These are phyloP conservation scores for Candida berthetii DNA, from an alignment of 805 yeast species.

Conservation along the genomic window DNA sequence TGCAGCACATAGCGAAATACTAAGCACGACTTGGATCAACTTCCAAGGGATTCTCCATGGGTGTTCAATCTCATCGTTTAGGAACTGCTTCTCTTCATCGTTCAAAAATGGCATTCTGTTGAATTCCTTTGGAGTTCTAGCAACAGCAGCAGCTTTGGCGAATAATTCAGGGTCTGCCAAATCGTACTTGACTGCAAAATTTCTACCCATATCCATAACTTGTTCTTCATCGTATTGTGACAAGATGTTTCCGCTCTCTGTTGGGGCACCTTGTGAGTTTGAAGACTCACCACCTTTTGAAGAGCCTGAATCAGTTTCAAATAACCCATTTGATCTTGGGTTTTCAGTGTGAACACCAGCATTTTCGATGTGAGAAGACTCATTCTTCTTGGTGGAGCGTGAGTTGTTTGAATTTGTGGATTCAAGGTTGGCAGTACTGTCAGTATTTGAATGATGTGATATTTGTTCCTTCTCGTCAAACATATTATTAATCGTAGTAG, in stretches of 20 bases:
- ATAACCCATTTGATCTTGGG: background rate
- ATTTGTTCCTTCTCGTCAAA: no score
- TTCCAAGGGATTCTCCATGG: constrained; percentile 38
- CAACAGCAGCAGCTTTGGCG: constrained; percentile 61
- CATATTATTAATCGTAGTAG: no score
- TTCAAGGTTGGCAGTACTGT: no score
- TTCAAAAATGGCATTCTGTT: constrained; percentile 49
- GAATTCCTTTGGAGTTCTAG: constrained; percentile 52
- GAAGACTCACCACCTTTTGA: background rate
- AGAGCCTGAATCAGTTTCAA: background rate
- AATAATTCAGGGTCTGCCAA: constrained; percentile 45
- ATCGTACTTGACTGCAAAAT: constrained; percentile 50
- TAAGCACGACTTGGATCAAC: constrained; percentile 49
- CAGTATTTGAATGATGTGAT: no score
- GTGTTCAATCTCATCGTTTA: constrained; percentile 38
- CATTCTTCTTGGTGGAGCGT: no score
- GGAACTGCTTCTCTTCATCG: constrained; percentile 48
- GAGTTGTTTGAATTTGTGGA: no score
- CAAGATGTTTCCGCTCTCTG: constrained; percentile 36
- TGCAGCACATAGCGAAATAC: constrained; percentile 74
- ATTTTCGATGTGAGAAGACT: no score
- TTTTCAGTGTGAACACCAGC: no score
- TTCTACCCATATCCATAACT: constrained; percentile 64
- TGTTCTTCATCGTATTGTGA: constrained; percentile 55
- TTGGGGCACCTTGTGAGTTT: constrained; percentile 2